phyloP scores from a whole-genome alignment of 176 grass and related monocot species.

The Raddia distichophylla region DNA sequence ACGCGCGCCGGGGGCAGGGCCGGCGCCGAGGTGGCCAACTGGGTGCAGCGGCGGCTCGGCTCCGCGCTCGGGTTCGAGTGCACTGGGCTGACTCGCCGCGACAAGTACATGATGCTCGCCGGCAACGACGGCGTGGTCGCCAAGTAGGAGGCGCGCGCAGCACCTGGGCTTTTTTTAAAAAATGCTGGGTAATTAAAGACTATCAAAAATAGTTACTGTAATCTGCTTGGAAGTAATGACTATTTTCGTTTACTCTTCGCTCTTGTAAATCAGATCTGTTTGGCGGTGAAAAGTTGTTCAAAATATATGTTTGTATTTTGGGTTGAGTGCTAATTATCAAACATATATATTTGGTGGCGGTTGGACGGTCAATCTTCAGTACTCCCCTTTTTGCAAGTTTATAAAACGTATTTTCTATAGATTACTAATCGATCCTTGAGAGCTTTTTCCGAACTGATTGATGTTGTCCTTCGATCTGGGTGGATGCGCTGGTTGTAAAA shows the following conservation, averaged over 20 bases:
- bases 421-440: too few relatives aligned
- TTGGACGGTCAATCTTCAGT: too few relatives aligned
- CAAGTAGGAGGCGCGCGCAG: slow-evolving; percentile 13
- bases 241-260: not conserved
- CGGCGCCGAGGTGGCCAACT: slow-evolving; percentile 74
- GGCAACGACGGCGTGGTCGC: slow-evolving; percentile 80
- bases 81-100: slow-evolving; percentile 63
- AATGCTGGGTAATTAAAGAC: slow-evolving; percentile 24
- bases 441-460: too few relatives aligned
- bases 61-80: slow-evolving; percentile 75
- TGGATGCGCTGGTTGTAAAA: too few relatives aligned
- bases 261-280: slow-evolving; percentile 20
- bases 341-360: not conserved
- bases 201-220: slow-evolving; percentile 39
- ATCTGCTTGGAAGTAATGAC: slow-evolving; percentile 25
- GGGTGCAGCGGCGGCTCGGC: slow-evolving; percentile 71
- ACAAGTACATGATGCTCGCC: slow-evolving; percentile 93
- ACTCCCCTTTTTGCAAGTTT: too few relatives aligned
- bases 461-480: too few relatives aligned
- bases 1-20: slow-evolving; percentile 56
- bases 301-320: slow-evolving; percentile 9
- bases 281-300: slow-evolving; percentile 6
- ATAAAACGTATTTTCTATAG: too few relatives aligned
- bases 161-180: slow-evolving; percentile 23
- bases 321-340: not conserved